These are phyloP conservation scores for Solanum raphanifolium DNA, from an alignment of 257 asterid genomes.

Conservation along the genomic window DNA sequence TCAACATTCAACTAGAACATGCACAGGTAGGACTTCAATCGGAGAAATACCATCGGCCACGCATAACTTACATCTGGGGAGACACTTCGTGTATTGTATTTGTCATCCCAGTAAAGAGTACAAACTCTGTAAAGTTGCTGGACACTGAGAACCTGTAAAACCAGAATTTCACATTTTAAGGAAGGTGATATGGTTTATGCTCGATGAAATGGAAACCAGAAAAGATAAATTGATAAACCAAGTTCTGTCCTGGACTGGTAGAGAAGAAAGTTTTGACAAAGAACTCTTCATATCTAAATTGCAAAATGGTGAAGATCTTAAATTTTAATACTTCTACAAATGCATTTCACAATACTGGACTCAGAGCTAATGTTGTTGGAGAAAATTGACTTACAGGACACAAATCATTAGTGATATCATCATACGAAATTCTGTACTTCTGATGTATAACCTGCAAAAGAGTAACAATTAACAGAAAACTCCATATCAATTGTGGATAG, in stretches of 20 bases:
- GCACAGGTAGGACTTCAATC: not conserved
- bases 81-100: conserved; percentile 85
- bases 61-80: conserved; percentile 68
- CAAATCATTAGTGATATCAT: conserved; percentile 84
- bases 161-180: conserved; percentile 2
- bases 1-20: not conserved
- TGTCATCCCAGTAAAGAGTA: conserved; percentile 83
- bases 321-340: not conserved
- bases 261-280: not conserved
- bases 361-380: not conserved
- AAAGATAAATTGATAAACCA: not conserved
- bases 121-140: conserved; percentile 98
- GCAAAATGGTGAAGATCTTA: not conserved
- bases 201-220: not conserved
- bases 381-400: conserved; percentile 71
- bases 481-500: not conserved
- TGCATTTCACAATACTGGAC: not conserved
- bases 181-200: not conserved
- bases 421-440: conserved; percentile 86
- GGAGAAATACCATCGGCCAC: not conserved
- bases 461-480: not conserved
- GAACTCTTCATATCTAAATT: not conserved
- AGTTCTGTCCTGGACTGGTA: not conserved
- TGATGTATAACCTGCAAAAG: conserved; percentile 86
- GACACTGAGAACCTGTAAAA: conserved; percentile 71